A percentile compares a stretch with the other conserved stretches of the same genome.
phyloP scores from a whole-genome alignment of 176 grass and related monocot genomes.

The Bolboschoenus planiculmis region DNA sequence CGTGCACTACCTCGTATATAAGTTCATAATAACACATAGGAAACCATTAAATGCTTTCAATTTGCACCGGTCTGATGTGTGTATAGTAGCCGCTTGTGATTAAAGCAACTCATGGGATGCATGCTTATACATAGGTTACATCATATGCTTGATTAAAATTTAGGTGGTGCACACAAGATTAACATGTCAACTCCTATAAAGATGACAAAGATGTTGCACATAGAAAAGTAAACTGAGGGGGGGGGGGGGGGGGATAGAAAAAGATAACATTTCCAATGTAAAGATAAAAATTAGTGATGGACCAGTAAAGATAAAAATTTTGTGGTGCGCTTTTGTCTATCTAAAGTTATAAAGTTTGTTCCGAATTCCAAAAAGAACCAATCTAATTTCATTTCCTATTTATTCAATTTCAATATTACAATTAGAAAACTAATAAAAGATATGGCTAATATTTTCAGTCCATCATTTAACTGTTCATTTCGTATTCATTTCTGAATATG shows the following conservation, averaged over 20 bases:
- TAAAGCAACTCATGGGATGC: conserved; percentile 22
- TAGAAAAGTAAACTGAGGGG: no score
- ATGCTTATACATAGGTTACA: background rate
- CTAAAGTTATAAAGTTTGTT: background rate
- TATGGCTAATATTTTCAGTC: background rate
- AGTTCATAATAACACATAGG: background rate
- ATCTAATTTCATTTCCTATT: background rate
- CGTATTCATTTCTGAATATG: background rate
- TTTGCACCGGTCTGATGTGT: background rate
- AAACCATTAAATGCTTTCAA: background rate
- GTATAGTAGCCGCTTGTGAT: background rate
- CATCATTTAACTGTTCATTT: background rate
- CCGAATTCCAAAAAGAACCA: background rate
- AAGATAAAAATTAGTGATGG: no score
- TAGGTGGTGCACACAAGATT: conserved; percentile 5
- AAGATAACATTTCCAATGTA: background rate
- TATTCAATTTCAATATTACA: background rate
- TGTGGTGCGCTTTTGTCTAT: background rate
- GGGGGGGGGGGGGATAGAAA: background rate
- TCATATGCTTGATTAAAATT: background rate
- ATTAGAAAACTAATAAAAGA: background rate
- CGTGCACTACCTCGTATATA: background rate
- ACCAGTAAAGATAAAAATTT: no score
- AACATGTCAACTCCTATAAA: conserved; percentile 4
- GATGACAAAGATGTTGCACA: no score